Base-by-base conservation (phyloP, 306 rosid species). In the Corylus americana region DNA sequence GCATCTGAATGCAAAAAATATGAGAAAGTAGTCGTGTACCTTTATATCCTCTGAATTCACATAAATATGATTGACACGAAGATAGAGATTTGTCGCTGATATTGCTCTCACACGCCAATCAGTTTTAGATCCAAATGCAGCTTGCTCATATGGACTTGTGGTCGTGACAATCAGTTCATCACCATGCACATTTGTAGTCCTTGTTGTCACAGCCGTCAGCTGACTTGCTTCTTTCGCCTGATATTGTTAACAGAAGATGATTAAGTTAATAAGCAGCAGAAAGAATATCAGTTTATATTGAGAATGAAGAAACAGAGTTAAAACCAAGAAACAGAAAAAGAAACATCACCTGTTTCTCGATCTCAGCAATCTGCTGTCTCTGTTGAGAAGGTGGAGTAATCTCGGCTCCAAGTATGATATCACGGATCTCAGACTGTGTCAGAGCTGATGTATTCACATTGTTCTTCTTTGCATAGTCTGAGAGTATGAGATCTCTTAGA, bases 91-190 rank as follows among this genome's bases (percentile, higher is more conserved):
- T 51, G 99, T 96, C 71, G 99, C 97, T 7, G 98, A 96, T 88
- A 96, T 96, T 74, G 99, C 98, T 78, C 99, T 89, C 83, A 96
- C 99, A 93, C 99, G 99, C 99, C 99, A 96, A 77, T 96, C 99
- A 55, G 99, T 96, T 88, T 96, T 96, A 7, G 99, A 93, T 63
- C 94, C 96, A 90, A 88, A 93, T 48, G 93, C 96, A 79, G 91
- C 86, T 89, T 91, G 96, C 90, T 96, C 99, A 74, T 96, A 96
- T 13, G 99, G 99, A 89, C 98, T 96, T 12, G 98, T 96, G 50
- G 99, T 96, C 48, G 97, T 93, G 58, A 93, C 98, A 77, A 96
- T 91, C 54, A 96, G 97, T 79, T 91, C 97, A 80, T 93, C 98
- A 82, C 99, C 99, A 37, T 91, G 97, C 73, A 93, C 97, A 85